Percentiles rank a stretch among this genome's conserved stretches.
phyloP scores from a whole-genome alignment of 2,329 filamentous ascomycete genomes.

The Penicillium sp. region DNA sequence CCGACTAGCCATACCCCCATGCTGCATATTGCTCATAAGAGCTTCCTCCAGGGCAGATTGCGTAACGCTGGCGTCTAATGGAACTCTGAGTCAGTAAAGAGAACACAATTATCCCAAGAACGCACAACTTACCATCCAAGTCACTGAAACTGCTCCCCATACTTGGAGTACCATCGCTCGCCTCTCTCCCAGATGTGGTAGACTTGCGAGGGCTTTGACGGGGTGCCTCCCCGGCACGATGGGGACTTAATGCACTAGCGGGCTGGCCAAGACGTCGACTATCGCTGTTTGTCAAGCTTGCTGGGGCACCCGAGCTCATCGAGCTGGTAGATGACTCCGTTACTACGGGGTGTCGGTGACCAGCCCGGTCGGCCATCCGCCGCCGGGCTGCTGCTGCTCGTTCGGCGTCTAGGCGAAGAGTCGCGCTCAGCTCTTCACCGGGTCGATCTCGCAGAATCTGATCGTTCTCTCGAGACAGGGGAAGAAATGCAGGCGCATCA shows the following conservation, averaged over 20 bases:
- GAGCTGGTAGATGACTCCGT: constrained; percentile 46
- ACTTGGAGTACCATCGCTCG: constrained; percentile 63
- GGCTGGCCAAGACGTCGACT: constrained; percentile 26
- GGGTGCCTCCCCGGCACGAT: constrained; percentile 57
- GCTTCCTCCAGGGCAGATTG: constrained; percentile 70
- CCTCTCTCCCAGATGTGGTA: constrained; percentile 45
- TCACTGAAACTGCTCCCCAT: constrained; percentile 72
- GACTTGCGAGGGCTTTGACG: constrained; percentile 55
- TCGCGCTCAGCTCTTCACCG: constrained; percentile 48
- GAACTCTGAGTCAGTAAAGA: background rate
- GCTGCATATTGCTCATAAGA: constrained; percentile 67
- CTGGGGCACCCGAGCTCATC: constrained; percentile 45
- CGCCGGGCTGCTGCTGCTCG: constrained; percentile 36
- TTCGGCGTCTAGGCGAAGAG: constrained; percentile 46
- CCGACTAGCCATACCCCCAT: constrained; percentile 56
- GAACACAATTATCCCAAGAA: background rate
- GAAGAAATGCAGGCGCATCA: constrained; percentile 55
- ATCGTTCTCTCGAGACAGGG: constrained; percentile 40
- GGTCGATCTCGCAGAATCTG: constrained; percentile 29
- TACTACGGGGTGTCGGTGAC: constrained; percentile 26
- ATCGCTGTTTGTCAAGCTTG: constrained; percentile 31
- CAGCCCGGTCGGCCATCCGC: constrained; percentile 35
- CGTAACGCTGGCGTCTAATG: constrained; percentile 66
- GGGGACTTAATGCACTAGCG: constrained; percentile 46
- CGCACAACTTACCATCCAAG: constrained; percentile 59